Evolutionary conservation across 1,284 basidiomycete species (phyloP).

Genomic region (Athelia sp.): DNA sequence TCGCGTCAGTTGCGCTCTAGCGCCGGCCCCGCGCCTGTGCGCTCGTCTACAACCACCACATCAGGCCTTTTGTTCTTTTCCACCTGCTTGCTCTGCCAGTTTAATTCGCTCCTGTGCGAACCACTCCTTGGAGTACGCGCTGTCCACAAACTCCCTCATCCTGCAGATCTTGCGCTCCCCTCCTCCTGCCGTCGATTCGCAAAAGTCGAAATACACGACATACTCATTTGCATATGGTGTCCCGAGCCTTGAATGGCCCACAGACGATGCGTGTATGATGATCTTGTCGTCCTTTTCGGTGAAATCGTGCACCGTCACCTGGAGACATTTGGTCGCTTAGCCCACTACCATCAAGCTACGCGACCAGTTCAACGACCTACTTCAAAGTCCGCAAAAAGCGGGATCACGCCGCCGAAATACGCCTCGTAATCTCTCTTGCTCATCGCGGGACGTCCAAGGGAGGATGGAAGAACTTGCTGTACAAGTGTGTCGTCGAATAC

Average conservation of each 20-base stretch:
- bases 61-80: too few species aligned
- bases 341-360: neutral
- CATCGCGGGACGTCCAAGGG: slow-evolving; percentile 24
- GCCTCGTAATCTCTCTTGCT: slow-evolving; percentile 28
- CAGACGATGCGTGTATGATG: slow-evolving; percentile 25
- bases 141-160: slow-evolving; percentile 34
- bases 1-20: too few species aligned
- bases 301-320: slow-evolving; percentile 29
- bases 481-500: slow-evolving; percentile 28
- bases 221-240: slow-evolving; percentile 28
- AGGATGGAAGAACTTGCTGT: slow-evolving; percentile 29
- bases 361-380: neutral
- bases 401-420: slow-evolving; percentile 23
- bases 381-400: slow-evolving; percentile 16
- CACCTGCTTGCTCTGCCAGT: too few species aligned
- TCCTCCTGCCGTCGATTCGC: slow-evolving; percentile 10
- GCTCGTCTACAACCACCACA: too few species aligned
- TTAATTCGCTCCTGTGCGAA: too few species aligned
- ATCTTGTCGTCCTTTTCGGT: slow-evolving; percentile 28
- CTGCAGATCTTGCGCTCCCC: slow-evolving; percentile 26
- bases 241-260: slow-evolving; percentile 22
- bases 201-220: slow-evolving; percentile 26
- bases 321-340: neutral
- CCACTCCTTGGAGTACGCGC: slow-evolving; percentile 3
- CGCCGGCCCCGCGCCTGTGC: too few species aligned